Evolutionary conservation across 2,329 filamentous ascomycete species (phyloP).

Genomic region (Pseudogymnoascus sp.): DNA sequence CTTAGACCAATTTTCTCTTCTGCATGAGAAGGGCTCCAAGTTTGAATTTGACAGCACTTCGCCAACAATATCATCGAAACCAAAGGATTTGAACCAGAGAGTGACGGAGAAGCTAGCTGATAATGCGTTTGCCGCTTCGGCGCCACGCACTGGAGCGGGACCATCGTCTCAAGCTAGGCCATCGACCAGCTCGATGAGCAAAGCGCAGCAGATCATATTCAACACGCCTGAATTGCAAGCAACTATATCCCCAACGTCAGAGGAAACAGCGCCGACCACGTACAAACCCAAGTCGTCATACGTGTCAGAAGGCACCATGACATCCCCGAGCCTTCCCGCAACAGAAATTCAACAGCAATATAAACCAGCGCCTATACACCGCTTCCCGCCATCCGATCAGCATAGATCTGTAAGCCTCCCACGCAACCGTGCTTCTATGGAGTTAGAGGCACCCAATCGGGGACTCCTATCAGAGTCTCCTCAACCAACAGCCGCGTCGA

Average conservation of each 20-base stretch:
- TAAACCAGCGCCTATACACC: constrained; percentile 20
- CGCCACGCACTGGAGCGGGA: constrained; percentile 9
- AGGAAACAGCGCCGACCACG: constrained; percentile 21
- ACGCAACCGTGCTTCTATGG: constrained; percentile 19
- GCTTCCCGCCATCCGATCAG: constrained; percentile 30
- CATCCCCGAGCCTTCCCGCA: constrained; percentile 45
- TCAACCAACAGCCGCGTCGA: constrained; percentile 16
- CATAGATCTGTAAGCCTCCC: constrained; percentile 46
- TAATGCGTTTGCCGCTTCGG: constrained; percentile 62
- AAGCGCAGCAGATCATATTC: constrained; percentile 56
- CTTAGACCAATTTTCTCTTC: constrained; percentile 82
- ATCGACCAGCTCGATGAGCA: constrained; percentile 41
- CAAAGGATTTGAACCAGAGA: constrained; percentile 53
- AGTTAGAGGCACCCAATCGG: constrained; percentile 14
- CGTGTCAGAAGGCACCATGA: constrained; percentile 77
- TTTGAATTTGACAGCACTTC: constrained; percentile 71
- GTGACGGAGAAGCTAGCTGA: constrained; percentile 74
- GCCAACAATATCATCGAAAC: constrained; percentile 38
- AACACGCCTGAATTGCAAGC: constrained; percentile 52
- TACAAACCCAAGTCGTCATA: constrained; percentile 34
- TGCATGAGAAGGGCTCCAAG: constrained; percentile 75
- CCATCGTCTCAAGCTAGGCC: constrained; percentile 15
- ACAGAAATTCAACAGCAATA: constrained; percentile 18
- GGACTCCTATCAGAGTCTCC: constrained; percentile 18
- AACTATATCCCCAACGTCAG: constrained; percentile 35